phyloP scores from a whole-genome alignment of 768 basidiomycete species.

The Atractiella rhizophila region DNA sequence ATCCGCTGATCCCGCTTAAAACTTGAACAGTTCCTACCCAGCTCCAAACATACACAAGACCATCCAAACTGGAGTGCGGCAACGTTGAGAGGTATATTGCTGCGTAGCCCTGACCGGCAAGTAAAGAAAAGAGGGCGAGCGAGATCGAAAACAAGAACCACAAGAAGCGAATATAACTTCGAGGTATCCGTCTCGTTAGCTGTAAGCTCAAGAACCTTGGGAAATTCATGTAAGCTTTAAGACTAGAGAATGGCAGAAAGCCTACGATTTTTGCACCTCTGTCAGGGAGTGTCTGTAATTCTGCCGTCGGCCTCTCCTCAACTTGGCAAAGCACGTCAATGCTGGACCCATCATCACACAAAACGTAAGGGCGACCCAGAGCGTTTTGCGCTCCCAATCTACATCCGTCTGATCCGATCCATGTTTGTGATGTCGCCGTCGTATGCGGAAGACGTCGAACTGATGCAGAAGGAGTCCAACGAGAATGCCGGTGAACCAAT shows the following conservation, averaged over 20 bases:
- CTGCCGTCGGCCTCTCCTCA: conserved; percentile 24
- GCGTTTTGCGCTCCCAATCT: conserved; percentile 20
- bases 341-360: conserved; percentile 18
- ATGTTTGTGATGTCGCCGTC: not conserved
- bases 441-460: conserved; percentile 15
- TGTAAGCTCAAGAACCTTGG: conserved; percentile 22
- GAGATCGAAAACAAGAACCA: conserved; percentile 25
- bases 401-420: conserved; percentile 7
- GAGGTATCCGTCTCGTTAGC: conserved; percentile 21
- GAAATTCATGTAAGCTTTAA: not conserved
- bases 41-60: conserved; percentile 24
- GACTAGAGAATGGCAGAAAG: not conserved
- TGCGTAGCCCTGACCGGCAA: conserved; percentile 26
- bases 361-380: conserved; percentile 15
- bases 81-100: conserved; percentile 24
- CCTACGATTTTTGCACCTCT: conserved; percentile 21
- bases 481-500: conserved; percentile 17
- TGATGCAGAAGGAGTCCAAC: conserved; percentile 15
- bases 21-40: conserved; percentile 21
- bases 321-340: conserved; percentile 23
- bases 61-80: conserved; percentile 24
- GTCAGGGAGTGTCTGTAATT: conserved; percentile 22
- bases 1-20: conserved; percentile 20
- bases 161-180: conserved; percentile 24
- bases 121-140: conserved; percentile 22